A percentile compares a stretch with the other conserved stretches of the same genome.
These are phyloP conservation scores for Diplodia mutila DNA, from an alignment of 2,329 filamentous ascomycete species.

Conservation along the genomic window DNA sequence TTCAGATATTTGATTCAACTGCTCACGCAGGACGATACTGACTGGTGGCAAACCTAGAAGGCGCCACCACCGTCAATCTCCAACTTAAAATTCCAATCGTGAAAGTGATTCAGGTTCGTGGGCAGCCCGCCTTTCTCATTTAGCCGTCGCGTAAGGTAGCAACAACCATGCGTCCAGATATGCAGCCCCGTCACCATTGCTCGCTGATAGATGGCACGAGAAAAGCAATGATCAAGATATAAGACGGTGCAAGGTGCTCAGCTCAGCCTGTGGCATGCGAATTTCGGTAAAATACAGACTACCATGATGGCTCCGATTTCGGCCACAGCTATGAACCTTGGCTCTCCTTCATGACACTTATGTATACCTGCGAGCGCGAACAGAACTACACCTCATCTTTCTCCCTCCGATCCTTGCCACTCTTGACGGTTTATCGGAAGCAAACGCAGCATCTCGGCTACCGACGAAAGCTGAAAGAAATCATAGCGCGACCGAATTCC, in stretches of 20 bases:
- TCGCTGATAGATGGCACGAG: neutral
- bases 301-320: neutral
- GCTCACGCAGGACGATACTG: no score
- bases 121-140: neutral
- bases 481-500: neutral
- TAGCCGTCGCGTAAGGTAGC: neutral
- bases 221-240: no score
- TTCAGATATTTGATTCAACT: no score
- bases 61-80: neutral
- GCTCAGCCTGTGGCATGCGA: neutral
- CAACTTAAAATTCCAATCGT: neutral
- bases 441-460: neutral
- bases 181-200: neutral
- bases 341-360: neutral
- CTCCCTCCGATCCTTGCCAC: neutral
- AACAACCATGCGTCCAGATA: neutral
- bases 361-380: neutral
- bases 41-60: neutral
- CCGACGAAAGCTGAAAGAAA: neutral
- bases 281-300: neutral
- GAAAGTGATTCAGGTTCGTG: neutral
- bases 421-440: neutral
- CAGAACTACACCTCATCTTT: neutral
- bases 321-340: neutral
- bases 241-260: neutral